A percentile compares a stretch with the other conserved stretches of the same genome.
These are phyloP conservation scores for Aegle marmelos DNA, from an alignment of 345 rosid genomes.

Conservation along the genomic window DNA sequence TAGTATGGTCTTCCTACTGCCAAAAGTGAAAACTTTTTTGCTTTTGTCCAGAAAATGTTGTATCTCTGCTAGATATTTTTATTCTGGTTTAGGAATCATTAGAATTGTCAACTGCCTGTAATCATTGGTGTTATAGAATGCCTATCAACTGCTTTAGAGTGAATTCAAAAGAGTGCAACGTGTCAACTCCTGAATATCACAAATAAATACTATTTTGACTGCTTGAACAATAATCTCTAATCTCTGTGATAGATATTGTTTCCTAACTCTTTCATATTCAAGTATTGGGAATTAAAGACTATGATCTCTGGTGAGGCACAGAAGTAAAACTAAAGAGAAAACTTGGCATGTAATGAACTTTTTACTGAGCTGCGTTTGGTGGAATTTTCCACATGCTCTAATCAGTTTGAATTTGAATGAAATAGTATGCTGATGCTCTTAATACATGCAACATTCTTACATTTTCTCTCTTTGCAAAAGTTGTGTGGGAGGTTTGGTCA, in stretches of 20 bases:
- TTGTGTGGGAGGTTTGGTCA: not conserved
- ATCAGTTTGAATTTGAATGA: not conserved
- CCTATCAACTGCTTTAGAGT: not conserved
- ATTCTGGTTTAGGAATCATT: not conserved
- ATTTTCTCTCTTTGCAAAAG: not conserved
- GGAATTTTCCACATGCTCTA: not conserved
- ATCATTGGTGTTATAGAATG: not conserved
- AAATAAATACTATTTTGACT: not conserved
- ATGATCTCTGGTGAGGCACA: not conserved
- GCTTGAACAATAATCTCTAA: not conserved
- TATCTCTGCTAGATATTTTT: not conserved
- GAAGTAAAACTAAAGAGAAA: not conserved
- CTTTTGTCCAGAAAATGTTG: not conserved
- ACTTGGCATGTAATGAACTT: not conserved
- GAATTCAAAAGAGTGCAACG: not conserved
- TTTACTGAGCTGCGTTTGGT: not conserved
- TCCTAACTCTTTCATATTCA: not conserved
- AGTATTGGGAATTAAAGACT: not conserved
- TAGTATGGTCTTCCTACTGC: not conserved
- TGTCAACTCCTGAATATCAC: not conserved
- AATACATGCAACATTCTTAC: not conserved
- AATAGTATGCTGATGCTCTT: not conserved
- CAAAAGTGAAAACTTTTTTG: not conserved
- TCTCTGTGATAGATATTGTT: not conserved
- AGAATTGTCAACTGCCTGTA: not conserved